phyloP scores from a whole-genome alignment of 75 land plant species.

The Isoetes taiwanensis region DNA sequence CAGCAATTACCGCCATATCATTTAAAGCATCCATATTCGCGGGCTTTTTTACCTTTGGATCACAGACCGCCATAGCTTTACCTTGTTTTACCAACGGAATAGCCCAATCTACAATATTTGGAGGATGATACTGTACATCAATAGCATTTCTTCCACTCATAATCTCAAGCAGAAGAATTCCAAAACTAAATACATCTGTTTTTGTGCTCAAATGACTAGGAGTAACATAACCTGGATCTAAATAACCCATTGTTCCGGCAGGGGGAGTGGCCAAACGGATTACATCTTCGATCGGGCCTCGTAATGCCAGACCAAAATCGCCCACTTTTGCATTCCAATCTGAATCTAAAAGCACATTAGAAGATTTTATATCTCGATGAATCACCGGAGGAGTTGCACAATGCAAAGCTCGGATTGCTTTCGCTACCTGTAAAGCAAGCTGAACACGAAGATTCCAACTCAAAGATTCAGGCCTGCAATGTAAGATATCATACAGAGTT shows the following conservation, averaged over 20 bases:
- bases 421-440: conserved; percentile 69
- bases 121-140: conserved; percentile 54
- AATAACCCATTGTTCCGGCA: conserved; percentile 68
- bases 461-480: conserved; percentile 31
- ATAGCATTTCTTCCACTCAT: conserved; percentile 85
- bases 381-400: conserved; percentile 46
- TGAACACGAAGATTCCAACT: conserved; percentile 62
- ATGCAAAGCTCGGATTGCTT: conserved; percentile 48
- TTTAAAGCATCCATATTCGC: conserved; percentile 37
- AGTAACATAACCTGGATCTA: conserved; percentile 74
- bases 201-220: conserved; percentile 75
- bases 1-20: conserved; percentile 54
- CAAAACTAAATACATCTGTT: conserved; percentile 86
- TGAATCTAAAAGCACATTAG: conserved; percentile 61
- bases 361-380: conserved; percentile 68
- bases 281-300: conserved; percentile 22
- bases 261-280: conserved; percentile 45
- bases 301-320: conserved; percentile 73
- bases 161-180: conserved; percentile 76
- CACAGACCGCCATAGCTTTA: conserved; percentile 39
- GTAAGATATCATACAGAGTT: conserved; percentile 60
- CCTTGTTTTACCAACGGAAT: conserved; percentile 59
- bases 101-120: conserved; percentile 83
- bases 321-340: conserved; percentile 62
- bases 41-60: conserved; percentile 42